Conservation (phyloP, 306 rosid species). For the Dryas octopetala region DNA sequence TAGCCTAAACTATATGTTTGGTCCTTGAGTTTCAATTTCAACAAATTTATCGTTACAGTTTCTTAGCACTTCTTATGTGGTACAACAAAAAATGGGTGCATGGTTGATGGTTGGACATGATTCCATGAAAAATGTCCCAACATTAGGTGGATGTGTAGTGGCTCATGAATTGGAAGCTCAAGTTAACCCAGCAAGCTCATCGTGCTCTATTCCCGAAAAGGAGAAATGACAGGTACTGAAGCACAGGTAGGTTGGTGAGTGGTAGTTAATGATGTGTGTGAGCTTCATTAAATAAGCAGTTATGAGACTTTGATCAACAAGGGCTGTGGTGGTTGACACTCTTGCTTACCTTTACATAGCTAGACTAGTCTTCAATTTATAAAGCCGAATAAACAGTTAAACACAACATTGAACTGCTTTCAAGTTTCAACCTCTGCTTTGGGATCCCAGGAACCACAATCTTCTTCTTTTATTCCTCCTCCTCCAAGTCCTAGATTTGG, state of each 20-base stretch:
- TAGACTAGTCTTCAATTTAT: not conserved
- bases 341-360: not conserved
- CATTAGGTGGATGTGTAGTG: too few species aligned
- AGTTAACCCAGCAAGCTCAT: not conserved
- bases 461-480: slow-evolving; percentile 11
- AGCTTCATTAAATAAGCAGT: slow-evolving; percentile 39
- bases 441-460: not conserved
- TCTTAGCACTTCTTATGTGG: too few species aligned
- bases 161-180: too few species aligned
- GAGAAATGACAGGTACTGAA: not conserved
- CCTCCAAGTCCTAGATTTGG: slow-evolving; percentile 8
- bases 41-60: too few species aligned
- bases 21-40: too few species aligned
- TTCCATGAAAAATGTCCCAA: too few species aligned
- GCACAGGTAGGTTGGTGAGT: slow-evolving; percentile 23
- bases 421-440: not conserved
- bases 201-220: not conserved
- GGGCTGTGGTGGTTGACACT: slow-evolving; percentile 50
- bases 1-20: too few species aligned
- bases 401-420: slow-evolving; percentile 6
- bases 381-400: not conserved
- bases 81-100: too few species aligned
- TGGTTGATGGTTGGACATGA: too few species aligned
- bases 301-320: slow-evolving; percentile 42
- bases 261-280: slow-evolving; percentile 31